Base-by-base conservation (phyloP, 1,284 basidiomycete species). In the Naganishia sp. region DNA sequence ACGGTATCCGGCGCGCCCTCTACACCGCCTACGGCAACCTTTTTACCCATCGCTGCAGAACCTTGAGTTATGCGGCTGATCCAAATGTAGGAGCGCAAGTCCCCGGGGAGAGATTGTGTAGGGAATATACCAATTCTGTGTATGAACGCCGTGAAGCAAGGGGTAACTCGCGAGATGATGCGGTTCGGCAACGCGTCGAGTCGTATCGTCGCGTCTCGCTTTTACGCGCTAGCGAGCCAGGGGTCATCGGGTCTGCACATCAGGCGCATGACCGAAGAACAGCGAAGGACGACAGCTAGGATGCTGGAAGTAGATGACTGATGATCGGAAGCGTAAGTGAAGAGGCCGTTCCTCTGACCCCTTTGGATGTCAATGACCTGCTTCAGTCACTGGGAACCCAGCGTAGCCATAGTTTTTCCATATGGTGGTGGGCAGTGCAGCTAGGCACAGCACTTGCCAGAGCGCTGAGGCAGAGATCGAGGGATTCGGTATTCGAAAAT, bases 1-100 rank as follows among this genome's bases (percentile, higher is more conserved):
- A 75, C 74, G n/a, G 74, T 75, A 68, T 75, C 72, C n/a, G 74
- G 74, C 47, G 58, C 58, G 15, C 72, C 72, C 56, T 61, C 68
- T 31, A 72, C 71, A 52, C 62, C 71, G 5, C 50, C 63, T 47
- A 70, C 69, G 60, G 71, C 70, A 43, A 66, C 65, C 66, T 74
- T 75, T 70, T 75, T 75, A 47, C 66, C 66, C 66, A 67, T 67
- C 13, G 21, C 41, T 63, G 28, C 13, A 21, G 11, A 39, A 9
- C 6, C 2, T 6, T 13, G 17, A 13, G 1, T 9, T 32, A 15
- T 17, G 17, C 10, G 25, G 25, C 15, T 46, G 41, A 13, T 39
- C 7, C 35, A 39, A 39, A 9, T 39, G 35, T 39, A 39, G 13
- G 35, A 39, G 10, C 7, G 13, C 7, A 39, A 6, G 35, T 39